A percentile compares a stretch with the other conserved stretches of the same genome.
phyloP scores from a whole-genome alignment of 1,284 basidiomycete genomes.

The Sanghuangporus baumii region DNA sequence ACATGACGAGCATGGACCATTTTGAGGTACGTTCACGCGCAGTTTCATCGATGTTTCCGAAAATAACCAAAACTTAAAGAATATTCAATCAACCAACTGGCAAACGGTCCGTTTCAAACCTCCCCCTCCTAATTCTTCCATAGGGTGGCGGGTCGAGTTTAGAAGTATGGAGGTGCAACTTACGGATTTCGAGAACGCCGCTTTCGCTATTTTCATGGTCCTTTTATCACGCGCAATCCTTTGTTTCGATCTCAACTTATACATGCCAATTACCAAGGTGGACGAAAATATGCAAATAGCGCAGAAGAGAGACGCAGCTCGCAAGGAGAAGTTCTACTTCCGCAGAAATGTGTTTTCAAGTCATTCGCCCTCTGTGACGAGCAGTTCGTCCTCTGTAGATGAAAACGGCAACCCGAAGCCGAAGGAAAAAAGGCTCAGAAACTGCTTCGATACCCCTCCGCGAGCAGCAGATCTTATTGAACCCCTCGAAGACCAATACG shows the following conservation, averaged over 20 bases:
- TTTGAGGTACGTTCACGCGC: slow-evolving; percentile 70
- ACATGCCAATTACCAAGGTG: slow-evolving; percentile 96
- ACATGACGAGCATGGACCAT: slow-evolving; percentile 84
- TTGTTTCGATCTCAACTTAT: slow-evolving; percentile 89
- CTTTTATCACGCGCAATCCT: slow-evolving; percentile 92
- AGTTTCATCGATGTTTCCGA: neutral
- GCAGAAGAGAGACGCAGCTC: slow-evolving; percentile 79
- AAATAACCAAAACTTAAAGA: slow-evolving; percentile 41
- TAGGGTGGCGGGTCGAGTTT: slow-evolving; percentile 99
- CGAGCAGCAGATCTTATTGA: slow-evolving; percentile 37
- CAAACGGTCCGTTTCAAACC: slow-evolving; percentile 99
- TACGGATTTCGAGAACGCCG: slow-evolving; percentile 99
- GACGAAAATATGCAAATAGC: slow-evolving; percentile 96
- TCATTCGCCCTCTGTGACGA: slow-evolving; percentile 41
- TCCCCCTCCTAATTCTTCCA: slow-evolving; percentile 84
- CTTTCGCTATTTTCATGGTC: slow-evolving; percentile 92
- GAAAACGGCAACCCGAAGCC: slow-evolving; percentile 24
- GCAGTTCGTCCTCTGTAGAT: slow-evolving; percentile 25
- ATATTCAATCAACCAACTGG: slow-evolving; percentile 99
- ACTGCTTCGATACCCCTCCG: slow-evolving; percentile 61
- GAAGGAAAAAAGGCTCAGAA: slow-evolving; percentile 62
- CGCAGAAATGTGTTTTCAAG: slow-evolving; percentile 80
- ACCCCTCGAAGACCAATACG: slow-evolving; percentile 79
- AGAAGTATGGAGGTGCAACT: slow-evolving; percentile 98
- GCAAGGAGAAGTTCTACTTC: slow-evolving; percentile 81